A percentile compares a stretch with the other conserved stretches of the same genome.
phyloP scores from a whole-genome alignment of 140 eudicot genomes.

The Oenanthe javanica region DNA sequence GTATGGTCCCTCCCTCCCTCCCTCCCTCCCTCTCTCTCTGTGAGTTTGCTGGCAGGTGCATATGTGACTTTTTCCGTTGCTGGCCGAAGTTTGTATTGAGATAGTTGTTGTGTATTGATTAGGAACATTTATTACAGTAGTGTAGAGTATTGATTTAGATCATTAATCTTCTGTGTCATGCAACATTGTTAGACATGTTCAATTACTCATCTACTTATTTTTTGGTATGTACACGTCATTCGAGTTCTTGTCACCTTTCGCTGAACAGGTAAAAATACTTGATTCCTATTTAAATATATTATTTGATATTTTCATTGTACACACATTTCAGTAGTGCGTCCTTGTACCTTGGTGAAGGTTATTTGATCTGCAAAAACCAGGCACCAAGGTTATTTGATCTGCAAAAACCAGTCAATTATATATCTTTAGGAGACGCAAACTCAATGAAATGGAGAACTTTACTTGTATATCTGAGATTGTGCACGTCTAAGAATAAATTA shows the following conservation, averaged over 20 bases:
- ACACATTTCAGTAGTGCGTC: background rate
- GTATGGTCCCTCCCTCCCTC: slow-evolving; percentile 22
- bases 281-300: background rate
- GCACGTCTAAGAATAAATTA: background rate
- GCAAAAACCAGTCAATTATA: background rate
- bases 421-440: background rate
- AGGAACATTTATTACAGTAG: background rate
- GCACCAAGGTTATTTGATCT: background rate
- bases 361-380: background rate
- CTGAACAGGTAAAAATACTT: background rate
- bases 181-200: background rate
- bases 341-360: background rate
- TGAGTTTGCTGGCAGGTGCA: background rate
- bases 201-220: background rate
- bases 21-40: background rate
- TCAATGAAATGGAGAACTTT: background rate
- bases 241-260: background rate
- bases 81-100: background rate
- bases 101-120: background rate
- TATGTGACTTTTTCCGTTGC: background rate
- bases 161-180: background rate
- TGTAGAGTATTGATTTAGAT: background rate
- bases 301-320: background rate
- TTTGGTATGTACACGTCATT: background rate
- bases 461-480: background rate